Percentiles rank a stretch among this genome's conserved stretches.
These are phyloP conservation scores for Cornus suecica DNA, from an alignment of 148 eudicot genomes.

Conservation along the genomic window DNA sequence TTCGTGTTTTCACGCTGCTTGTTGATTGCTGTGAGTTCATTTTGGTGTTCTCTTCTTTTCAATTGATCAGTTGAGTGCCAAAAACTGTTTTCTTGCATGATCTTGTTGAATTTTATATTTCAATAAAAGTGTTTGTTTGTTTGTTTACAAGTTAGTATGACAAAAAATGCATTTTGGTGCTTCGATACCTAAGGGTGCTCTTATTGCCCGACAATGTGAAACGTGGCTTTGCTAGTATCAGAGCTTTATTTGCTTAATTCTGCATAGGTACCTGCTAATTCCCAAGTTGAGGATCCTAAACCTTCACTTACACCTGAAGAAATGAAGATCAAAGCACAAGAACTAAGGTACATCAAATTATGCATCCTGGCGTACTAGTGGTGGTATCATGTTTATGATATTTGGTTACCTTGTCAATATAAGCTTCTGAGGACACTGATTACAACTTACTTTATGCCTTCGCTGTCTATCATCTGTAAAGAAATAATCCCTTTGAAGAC, in stretches of 20 bases:
- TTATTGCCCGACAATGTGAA: not conserved
- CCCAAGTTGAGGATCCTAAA: slow-evolving; percentile 57
- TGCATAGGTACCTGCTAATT: slow-evolving; percentile 60
- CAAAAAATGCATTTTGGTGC: not conserved
- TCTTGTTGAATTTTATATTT: slow-evolving; percentile 3
- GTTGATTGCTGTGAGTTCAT: not conserved
- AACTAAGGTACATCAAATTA: slow-evolving; percentile 52
- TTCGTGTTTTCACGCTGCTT: not conserved
- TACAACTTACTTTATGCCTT: not conserved
- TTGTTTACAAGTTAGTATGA: not conserved
- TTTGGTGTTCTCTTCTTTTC: not conserved
- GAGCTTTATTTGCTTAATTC: not conserved
- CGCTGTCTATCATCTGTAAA: not conserved
- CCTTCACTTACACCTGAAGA: slow-evolving; percentile 89
- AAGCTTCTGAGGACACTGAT: not conserved
- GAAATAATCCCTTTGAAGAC: not conserved
- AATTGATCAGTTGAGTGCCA: not conserved
- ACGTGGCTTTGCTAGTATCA: not conserved
- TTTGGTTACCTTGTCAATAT: not conserved
- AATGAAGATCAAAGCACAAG: slow-evolving; percentile 69
- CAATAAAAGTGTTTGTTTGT: not conserved
- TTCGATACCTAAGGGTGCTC: not conserved
- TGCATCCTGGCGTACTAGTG: not conserved
- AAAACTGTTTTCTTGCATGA: not conserved
- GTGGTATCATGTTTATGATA: not conserved